Evolutionary conservation across 2,329 filamentous ascomycete species (phyloP).

Genomic region (Fusarium bactridioides): DNA sequence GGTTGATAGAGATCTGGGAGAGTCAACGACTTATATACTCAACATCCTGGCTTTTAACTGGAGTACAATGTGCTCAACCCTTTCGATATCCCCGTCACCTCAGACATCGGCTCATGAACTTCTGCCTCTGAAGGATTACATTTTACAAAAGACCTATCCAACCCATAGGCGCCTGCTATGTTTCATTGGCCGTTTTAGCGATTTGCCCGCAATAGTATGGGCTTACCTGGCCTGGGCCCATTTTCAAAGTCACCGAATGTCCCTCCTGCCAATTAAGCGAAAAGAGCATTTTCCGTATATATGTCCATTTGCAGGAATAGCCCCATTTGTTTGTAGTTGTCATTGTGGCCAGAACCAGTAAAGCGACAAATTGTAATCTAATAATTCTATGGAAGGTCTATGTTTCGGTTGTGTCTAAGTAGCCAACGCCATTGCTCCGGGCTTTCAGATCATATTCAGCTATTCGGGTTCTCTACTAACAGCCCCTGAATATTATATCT

Average conservation of each 20-base stretch:
- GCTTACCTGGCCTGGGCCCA: not conserved
- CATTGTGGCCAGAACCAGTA: accelerated
- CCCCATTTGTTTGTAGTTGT: not conserved
- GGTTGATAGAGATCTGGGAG: not conserved
- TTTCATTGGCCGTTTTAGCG: not conserved
- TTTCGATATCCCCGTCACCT: accelerated
- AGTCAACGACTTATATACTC: not conserved
- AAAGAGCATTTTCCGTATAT: not conserved
- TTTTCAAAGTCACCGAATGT: not conserved
- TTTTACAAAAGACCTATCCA: not conserved
- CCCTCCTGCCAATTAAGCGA: not conserved
- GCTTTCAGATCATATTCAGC: accelerated
- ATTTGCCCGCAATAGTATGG: not conserved
- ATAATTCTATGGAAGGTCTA: accelerated
- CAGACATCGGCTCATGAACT: not conserved
- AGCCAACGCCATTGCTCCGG: accelerated
- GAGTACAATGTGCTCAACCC: not conserved
- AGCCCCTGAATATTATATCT: not conserved
- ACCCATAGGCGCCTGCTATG: accelerated
- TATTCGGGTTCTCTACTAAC: no score
- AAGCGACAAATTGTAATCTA: accelerated
- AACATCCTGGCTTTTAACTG: not conserved
- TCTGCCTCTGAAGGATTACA: not conserved
- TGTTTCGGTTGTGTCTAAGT: accelerated
- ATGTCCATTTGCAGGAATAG: not conserved